Conservation (phyloP, 768 basidiomycete genomes). For the Amanita polypyramis region DNA sequence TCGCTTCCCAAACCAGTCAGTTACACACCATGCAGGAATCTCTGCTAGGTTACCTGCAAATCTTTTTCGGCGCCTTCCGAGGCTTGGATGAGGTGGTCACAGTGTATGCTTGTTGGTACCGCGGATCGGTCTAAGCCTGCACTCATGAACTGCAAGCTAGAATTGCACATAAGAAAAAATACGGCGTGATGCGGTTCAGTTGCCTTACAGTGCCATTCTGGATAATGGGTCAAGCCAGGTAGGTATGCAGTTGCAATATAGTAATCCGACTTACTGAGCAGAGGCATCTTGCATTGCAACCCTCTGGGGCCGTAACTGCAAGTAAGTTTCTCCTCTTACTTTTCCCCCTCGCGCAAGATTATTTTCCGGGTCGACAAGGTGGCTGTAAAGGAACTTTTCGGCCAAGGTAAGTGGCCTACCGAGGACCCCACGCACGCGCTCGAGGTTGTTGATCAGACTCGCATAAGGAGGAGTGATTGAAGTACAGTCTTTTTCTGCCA, state of each 20-base stretch:
- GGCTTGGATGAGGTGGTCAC: slow-evolving; percentile 96
- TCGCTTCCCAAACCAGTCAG: slow-evolving; percentile 35
- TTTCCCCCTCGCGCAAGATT: slow-evolving; percentile 53
- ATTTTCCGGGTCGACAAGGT: slow-evolving; percentile 72
- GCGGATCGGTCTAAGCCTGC: slow-evolving; percentile 77
- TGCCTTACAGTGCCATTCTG: slow-evolving; percentile 75
- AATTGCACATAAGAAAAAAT: slow-evolving; percentile 6
- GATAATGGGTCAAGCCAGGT: slow-evolving; percentile 6
- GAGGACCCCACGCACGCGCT: slow-evolving; percentile 57
- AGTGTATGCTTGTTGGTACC: slow-evolving; percentile 90
- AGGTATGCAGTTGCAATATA: slow-evolving; percentile 7
- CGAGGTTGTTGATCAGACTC: slow-evolving; percentile 57
- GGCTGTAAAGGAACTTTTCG: slow-evolving; percentile 96
- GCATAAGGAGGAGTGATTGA: slow-evolving; percentile 84
- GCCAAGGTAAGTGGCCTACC: slow-evolving; percentile 83
- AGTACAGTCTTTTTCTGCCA: slow-evolving; percentile 30
- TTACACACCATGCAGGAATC: slow-evolving; percentile 1
- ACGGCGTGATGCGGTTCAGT: neutral
- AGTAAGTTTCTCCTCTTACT: slow-evolving; percentile 78
- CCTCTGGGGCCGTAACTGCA: slow-evolving; percentile 84
- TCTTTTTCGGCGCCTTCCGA: slow-evolving; percentile 81
- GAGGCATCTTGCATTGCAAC: slow-evolving; percentile 98
- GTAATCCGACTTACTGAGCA: slow-evolving; percentile 54
- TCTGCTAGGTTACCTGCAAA: slow-evolving; percentile 45
- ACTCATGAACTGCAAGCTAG: slow-evolving; percentile 94